phyloP scores from a whole-genome alignment of 2,329 filamentous ascomycete genomes.

The Cercospora beticola region DNA sequence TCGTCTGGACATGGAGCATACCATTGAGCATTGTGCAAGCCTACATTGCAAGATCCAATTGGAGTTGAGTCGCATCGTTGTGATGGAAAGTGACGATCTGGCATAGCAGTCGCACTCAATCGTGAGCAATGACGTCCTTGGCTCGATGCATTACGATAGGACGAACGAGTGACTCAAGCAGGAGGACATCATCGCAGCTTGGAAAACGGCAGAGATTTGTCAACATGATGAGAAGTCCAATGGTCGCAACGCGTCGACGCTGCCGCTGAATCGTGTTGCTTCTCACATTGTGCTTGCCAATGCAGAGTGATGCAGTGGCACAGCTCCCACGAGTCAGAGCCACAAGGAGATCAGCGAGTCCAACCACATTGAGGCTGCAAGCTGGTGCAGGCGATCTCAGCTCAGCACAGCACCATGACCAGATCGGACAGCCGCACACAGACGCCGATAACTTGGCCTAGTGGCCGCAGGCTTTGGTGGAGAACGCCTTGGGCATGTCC shows the following conservation, averaged over 20 bases:
- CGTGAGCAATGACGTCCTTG: slow-evolving; percentile 10
- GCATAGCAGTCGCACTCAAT: neutral
- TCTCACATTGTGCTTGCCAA: slow-evolving; percentile 2
- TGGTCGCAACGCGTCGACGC: neutral
- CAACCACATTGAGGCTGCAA: slow-evolving; percentile 20
- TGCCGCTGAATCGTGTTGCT: slow-evolving; percentile 18
- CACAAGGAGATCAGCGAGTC: slow-evolving; percentile 13
- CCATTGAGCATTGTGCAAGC: neutral
- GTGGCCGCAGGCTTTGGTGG: neutral
- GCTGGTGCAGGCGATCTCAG: slow-evolving; percentile 10
- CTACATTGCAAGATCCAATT: neutral
- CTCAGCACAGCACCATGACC: slow-evolving; percentile 7
- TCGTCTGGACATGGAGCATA: neutral
- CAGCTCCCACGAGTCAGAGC: slow-evolving; percentile 20
- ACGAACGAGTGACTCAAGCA: neutral
- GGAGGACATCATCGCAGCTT: neutral
- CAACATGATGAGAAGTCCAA: slow-evolving; percentile 7
- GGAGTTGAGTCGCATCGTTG: neutral
- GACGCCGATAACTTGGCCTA: neutral
- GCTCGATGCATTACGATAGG: neutral
- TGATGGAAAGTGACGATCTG: neutral
- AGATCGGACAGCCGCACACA: slow-evolving; percentile 9
- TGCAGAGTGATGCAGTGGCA: slow-evolving; percentile 22
- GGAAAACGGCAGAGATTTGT: neutral
- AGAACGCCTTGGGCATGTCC: slow-evolving; percentile 13